Evolutionary conservation across 805 yeast genomes (phyloP).

Genomic region (Grigorovia transvaalensis): DNA sequence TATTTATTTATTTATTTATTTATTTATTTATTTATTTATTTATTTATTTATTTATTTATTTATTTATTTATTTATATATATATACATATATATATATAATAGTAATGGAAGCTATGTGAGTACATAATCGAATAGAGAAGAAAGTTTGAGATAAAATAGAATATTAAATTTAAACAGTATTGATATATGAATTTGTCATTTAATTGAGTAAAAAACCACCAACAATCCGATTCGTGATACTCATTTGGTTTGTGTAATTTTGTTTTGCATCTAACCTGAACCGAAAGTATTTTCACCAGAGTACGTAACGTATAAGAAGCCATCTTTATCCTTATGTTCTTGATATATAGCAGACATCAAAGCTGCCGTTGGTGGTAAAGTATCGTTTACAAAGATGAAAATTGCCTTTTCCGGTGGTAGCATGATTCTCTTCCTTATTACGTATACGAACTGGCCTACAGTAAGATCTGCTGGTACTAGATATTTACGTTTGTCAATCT

Average conservation of each 20-base stretch:
- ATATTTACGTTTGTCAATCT: constrained; percentile 94
- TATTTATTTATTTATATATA: too few species aligned
- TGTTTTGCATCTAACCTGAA: not conserved
- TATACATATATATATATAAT: too few species aligned
- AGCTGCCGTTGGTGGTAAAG: constrained; percentile 96
- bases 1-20: too few species aligned
- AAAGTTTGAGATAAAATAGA: not conserved
- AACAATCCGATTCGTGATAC: too few species aligned
- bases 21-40: too few species aligned
- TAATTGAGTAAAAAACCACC: not conserved
- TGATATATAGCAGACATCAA: constrained; percentile 90
- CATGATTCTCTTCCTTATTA: constrained; percentile 90
- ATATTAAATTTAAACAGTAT: not conserved
- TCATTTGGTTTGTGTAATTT: too few species aligned
- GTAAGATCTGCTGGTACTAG: constrained; percentile 93
- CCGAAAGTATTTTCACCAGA: constrained; percentile 99
- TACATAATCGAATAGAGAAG: not conserved
- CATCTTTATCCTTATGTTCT: constrained; percentile 96
- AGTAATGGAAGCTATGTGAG: not conserved
- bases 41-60: too few species aligned
- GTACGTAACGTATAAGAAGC: constrained; percentile 89
- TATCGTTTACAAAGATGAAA: constrained; percentile 92
- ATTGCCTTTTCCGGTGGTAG: constrained; percentile 96
- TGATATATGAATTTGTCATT: not conserved
- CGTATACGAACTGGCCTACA: constrained; percentile 97